Base-by-base conservation (phyloP, 208 protist genomes). In the Spongospora subterranea region DNA sequence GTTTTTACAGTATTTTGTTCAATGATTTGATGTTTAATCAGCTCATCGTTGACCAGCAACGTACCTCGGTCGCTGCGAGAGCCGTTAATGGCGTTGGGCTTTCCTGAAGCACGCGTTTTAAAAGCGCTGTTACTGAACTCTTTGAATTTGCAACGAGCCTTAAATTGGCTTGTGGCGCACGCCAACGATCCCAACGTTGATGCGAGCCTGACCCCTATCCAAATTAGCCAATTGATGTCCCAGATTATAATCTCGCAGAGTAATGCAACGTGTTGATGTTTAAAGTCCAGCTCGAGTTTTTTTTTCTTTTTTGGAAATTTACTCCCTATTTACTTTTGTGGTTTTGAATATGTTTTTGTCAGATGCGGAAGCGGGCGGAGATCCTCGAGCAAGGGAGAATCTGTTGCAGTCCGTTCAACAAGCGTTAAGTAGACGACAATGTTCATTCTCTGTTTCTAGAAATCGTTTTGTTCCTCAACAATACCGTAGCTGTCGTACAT, bases 381-480 rank as follows among this genome's bases (percentile, higher is more conserved):
- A 6, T 82, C 17, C 11, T 20, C 6, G 71, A 43, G 6, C 40
- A 82, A n/a, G 17, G 6, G 11, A 6, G 6, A n/a, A 6, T 43
- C 11, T 82, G 6, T 20, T 43, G 35, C 71, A 35, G n/a, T 6
- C 71, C 35, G 71, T 82, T 82, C 17, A 43, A 6, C 17, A 6
- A 29, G 50, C 50, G 50, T 29, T 60, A 29, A 24, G 13, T 24
- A 60, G 24, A 6, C 6, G 71, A 13, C n/a, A 45, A 82, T 82
- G 71, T 82, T 40, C 71, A 35, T 82, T 40, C 35, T 6, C 71
- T 35, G 40, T 82, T n/a, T 40, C 71, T 20, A 6, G 71, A 82
- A 43, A 82, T n/a, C 71, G 71, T 35, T 82, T 39, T n/a, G 71
- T 82, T n/a, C 71, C 71, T 35, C 71, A 82, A n/a, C 71, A 82